Evolutionary conservation across 2,329 filamentous ascomycete genomes (phyloP).

Genomic region (Alternaria brassicae): DNA sequence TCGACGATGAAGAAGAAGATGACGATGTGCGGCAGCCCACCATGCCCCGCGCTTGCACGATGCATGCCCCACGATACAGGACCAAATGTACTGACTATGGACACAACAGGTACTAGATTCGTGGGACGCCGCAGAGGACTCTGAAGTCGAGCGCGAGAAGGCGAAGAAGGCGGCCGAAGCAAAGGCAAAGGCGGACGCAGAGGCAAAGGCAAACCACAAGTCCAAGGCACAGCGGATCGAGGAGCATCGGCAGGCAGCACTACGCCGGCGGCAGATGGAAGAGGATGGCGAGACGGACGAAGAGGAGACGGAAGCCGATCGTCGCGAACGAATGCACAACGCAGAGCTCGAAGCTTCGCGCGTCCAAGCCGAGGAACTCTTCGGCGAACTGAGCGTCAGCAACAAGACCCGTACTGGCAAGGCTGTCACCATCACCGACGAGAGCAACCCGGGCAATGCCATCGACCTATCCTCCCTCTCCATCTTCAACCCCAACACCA

Average conservation of each 20-base stretch:
- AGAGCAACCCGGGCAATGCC: constrained; percentile 75
- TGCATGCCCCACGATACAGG: constrained; percentile 25
- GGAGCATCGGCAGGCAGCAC: constrained; percentile 69
- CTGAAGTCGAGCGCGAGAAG: constrained; percentile 95
- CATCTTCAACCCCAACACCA: constrained; percentile 88
- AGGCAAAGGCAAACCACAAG: constrained; percentile 90
- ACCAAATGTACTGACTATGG: constrained; percentile 27
- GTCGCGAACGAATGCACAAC: constrained; percentile 75
- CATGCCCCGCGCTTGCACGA: constrained; percentile 23
- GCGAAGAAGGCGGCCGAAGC: constrained; percentile 83
- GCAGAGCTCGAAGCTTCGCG: constrained; percentile 90
- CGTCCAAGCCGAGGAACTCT: constrained; percentile 87
- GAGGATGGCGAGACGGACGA: constrained; percentile 67
- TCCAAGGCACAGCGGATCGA: constrained; percentile 84
- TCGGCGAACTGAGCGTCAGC: constrained; percentile 75
- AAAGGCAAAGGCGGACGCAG: constrained; percentile 88
- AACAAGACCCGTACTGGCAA: constrained; percentile 72
- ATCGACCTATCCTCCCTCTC: constrained; percentile 81
- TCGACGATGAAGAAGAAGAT: constrained; percentile 89
- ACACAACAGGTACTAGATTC: constrained; percentile 80
- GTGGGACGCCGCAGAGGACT: constrained; percentile 97
- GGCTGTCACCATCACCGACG: constrained; percentile 72
- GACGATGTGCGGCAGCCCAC: constrained; percentile 70
- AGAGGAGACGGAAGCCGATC: constrained; percentile 75
- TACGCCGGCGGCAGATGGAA: constrained; percentile 64